A percentile compares a stretch with the other conserved stretches of the same genome.
Evolutionary conservation across 345 rosid species (phyloP).

Genomic region (Leavenworthia alabamica): DNA sequence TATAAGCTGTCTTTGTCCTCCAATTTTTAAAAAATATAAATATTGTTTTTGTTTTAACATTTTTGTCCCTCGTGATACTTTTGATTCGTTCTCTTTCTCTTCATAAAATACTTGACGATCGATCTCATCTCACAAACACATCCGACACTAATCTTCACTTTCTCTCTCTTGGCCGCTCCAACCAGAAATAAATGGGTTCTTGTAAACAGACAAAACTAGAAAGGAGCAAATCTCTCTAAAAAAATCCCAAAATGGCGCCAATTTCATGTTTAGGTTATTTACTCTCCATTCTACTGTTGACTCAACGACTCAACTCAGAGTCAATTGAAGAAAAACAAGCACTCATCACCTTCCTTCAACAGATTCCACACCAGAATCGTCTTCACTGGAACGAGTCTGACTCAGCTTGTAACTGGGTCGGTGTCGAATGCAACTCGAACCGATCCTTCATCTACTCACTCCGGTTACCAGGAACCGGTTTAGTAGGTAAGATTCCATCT

Average conservation of each 20-base stretch:
- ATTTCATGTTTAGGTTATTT: conserved; percentile 9
- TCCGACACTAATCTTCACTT: background rate
- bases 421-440: conserved; percentile 57
- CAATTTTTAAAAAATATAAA: too few species aligned
- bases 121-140: conserved; percentile 17
- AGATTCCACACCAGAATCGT: conserved; percentile 59
- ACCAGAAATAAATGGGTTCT: conserved; percentile 32
- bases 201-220: conserved; percentile 3
- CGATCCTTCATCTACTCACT: conserved; percentile 49
- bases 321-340: conserved; percentile 72
- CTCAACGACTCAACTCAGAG: conserved; percentile 51
- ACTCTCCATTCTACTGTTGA: conserved; percentile 29
- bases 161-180: background rate
- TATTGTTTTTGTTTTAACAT: conserved; percentile 2
- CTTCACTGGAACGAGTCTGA: conserved; percentile 65
- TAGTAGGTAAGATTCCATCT: conserved; percentile 64
- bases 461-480: conserved; percentile 83
- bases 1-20: too few species aligned
- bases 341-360: conserved; percentile 57
- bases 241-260: conserved; percentile 34
- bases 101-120: conserved; percentile 21
- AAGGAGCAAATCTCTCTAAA: background rate
- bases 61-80: conserved; percentile 28
- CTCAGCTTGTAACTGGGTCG: conserved; percentile 84
- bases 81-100: conserved; percentile 14